Percentiles rank a stretch among this genome's conserved stretches.
These are phyloP conservation scores for Bryoglossum gracile DNA, from an alignment of 495 filamentous ascomycete species.

Conservation along the genomic window DNA sequence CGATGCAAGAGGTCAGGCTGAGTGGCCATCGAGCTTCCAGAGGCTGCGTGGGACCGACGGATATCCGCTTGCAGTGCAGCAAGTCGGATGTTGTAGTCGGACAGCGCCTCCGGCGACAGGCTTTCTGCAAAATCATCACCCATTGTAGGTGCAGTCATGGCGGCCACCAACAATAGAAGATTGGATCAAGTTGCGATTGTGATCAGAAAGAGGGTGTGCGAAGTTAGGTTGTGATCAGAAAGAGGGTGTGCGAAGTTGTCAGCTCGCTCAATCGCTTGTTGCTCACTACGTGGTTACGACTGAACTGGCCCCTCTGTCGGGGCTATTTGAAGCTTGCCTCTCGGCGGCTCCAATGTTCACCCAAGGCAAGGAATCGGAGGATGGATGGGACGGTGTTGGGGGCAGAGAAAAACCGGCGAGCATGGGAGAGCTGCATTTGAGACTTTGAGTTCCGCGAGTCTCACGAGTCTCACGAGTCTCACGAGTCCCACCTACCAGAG, in stretches of 20 bases:
- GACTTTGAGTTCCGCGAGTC: too few species aligned
- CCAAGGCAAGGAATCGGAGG: background rate
- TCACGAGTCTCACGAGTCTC: too few species aligned
- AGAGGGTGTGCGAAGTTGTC: background rate
- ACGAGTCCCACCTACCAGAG: conserved; percentile 1
- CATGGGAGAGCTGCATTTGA: background rate
- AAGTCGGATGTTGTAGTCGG: background rate
- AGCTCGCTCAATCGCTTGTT: too few species aligned
- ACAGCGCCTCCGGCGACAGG: background rate
- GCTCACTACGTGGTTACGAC: too few species aligned
- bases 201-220: background rate
- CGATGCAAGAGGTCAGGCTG: background rate
- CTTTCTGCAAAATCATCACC: background rate
- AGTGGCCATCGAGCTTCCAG: background rate
- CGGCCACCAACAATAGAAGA: background rate
- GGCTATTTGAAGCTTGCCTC: background rate
- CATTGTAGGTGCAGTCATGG: background rate
- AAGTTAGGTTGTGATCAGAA: background rate
- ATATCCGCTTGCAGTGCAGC: background rate
- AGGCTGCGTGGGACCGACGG: background rate
- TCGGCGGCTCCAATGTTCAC: background rate
- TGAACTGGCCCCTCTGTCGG: too few species aligned
- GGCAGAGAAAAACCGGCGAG: background rate
- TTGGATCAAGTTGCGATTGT: background rate
- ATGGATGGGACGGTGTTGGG: background rate